Conservation (phyloP, 2,329 filamentous ascomycete species). For the Alternaria novae-zelandiae region DNA sequence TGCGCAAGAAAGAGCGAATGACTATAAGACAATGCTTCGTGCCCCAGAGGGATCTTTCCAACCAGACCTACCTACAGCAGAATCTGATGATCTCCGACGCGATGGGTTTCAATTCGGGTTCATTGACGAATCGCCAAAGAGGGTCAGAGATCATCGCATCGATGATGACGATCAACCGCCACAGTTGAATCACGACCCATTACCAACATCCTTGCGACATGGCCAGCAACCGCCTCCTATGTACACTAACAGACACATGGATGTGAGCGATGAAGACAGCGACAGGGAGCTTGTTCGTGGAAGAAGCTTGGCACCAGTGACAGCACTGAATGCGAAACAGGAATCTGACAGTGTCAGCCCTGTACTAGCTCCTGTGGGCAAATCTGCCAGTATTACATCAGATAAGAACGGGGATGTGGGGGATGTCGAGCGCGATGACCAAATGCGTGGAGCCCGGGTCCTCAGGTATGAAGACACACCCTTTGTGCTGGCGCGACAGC, state of each 20-base stretch:
- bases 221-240: conserved; percentile 13
- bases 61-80: background rate
- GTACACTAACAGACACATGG: conserved; percentile 7
- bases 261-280: conserved; percentile 19
- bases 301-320: conserved; percentile 4
- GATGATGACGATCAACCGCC: conserved; percentile 30
- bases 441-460: background rate
- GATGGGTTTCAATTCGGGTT: background rate
- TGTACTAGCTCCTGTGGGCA: conserved; percentile 23
- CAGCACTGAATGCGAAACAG: conserved; percentile 4
- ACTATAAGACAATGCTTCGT: background rate
- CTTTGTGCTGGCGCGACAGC: background rate
- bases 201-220: conserved; percentile 1
- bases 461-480: background rate
- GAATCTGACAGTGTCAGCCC: conserved; percentile 31
- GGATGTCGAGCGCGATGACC: background rate
- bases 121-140: background rate
- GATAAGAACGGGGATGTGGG: background rate
- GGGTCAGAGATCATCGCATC: background rate
- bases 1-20: background rate
- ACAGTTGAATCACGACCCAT: conserved; percentile 29
- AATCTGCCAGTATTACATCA: conserved; percentile 8
- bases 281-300: conserved; percentile 12
- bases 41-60: background rate
- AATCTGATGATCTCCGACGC: background rate